A percentile compares a stretch with the other conserved stretches of the same genome.
phyloP scores from a whole-genome alignment of 164 flowering plant species.

The Annona squamosa region DNA sequence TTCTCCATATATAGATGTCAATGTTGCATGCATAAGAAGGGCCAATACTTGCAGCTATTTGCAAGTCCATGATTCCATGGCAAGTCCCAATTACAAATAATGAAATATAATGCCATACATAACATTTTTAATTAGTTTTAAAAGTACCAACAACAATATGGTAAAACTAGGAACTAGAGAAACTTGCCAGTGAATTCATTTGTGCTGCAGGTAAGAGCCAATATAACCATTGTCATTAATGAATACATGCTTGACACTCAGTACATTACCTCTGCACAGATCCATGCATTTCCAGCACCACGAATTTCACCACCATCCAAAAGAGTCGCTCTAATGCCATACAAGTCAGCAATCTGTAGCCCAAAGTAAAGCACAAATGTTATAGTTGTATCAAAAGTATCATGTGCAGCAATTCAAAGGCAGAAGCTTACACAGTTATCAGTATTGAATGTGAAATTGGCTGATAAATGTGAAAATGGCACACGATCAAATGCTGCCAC shows the following conservation, averaged over 20 bases:
- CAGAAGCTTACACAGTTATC: slow-evolving; percentile 73
- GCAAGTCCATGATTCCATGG: too few species aligned
- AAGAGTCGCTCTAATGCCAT: slow-evolving; percentile 93
- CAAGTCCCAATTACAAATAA: too few species aligned
- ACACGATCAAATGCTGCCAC: slow-evolving; percentile 92
- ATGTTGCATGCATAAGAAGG: too few species aligned
- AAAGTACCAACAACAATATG: not conserved
- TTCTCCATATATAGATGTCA: too few species aligned
- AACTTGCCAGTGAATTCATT: not conserved
- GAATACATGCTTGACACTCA: not conserved
- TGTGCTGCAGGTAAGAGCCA: not conserved
- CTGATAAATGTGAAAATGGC: slow-evolving; percentile 85
- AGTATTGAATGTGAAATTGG: slow-evolving; percentile 88
- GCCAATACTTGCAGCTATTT: too few species aligned
- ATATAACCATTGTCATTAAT: not conserved
- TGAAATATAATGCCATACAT: not conserved
- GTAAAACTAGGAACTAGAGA: not conserved
- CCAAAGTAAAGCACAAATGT: not conserved
- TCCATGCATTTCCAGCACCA: slow-evolving; percentile 99
- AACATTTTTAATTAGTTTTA: too few species aligned
- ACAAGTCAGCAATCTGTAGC: slow-evolving; percentile 85
- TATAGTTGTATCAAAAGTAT: not conserved
- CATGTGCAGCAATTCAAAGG: not conserved
- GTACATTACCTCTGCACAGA: slow-evolving; percentile 79
- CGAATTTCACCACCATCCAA: slow-evolving; percentile 99